Conservation (phyloP, 2,329 filamentous ascomycete species). For the Nannizzia gypsea region DNA sequence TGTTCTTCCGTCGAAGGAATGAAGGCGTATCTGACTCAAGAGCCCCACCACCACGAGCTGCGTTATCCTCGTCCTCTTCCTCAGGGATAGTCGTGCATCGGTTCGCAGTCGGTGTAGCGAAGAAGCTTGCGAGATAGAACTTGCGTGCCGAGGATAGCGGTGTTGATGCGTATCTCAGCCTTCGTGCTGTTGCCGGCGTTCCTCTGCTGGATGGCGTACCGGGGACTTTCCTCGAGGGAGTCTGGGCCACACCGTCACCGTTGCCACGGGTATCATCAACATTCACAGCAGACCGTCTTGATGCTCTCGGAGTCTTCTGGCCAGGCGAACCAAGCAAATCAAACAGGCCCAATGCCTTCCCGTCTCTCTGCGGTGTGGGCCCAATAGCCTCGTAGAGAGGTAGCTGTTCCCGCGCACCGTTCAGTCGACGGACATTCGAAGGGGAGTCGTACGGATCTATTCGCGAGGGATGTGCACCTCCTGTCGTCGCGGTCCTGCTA, state of each 20-base stretch:
- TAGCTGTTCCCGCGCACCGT: conserved; percentile 24
- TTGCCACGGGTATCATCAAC: too few species aligned
- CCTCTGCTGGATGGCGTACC: conserved; percentile 4
- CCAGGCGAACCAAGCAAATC: conserved; percentile 36
- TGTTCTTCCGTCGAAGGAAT: conserved; percentile 29
- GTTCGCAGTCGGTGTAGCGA: conserved; percentile 35
- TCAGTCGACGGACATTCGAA: conserved; percentile 26
- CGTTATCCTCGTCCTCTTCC: conserved; percentile 15
- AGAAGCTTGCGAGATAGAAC: conserved; percentile 35
- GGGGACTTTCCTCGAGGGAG: conserved; percentile 24
- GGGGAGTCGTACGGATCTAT: conserved; percentile 38
- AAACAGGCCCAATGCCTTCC: conserved; percentile 37
- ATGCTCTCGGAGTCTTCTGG: conserved; percentile 17
- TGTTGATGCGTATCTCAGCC: conserved; percentile 20
- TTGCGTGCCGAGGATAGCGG: conserved; percentile 35
- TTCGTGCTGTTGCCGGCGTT: neutral
- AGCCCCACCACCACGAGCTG: neutral
- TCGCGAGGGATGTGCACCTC: conserved; percentile 25
- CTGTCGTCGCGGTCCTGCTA: conserved; percentile 21
- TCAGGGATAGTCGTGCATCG: conserved; percentile 32
- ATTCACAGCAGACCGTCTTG: neutral
- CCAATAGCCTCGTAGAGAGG: conserved; percentile 33
- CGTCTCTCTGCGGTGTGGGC: conserved; percentile 39
- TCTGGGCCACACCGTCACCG: conserved; percentile 23
- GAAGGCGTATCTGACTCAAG: conserved; percentile 27